Base-by-base conservation (phyloP, 75 land plant genomes). In the Cryptomeria japonica region DNA sequence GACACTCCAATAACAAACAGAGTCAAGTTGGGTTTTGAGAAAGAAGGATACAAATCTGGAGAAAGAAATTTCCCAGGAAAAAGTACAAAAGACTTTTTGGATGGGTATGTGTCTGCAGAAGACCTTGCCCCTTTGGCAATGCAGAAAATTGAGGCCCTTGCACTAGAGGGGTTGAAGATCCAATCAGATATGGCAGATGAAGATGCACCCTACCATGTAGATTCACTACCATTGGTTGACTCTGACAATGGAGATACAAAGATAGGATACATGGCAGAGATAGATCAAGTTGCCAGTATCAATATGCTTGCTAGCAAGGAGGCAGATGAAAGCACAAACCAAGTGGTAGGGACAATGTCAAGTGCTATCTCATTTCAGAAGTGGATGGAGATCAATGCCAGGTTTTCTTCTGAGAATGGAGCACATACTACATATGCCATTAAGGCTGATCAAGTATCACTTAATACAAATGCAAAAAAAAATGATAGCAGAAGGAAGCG, bases 101-200 rank as follows among this genome's bases (percentile, higher is more conserved):
- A 87, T 68, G 89, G 38, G 44, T 88, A 46, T 77, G 82, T 89
- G 39, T 89, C 90, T 19, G 61, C 87, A 18, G 90, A 89, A 75
- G 83, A 88, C 13, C 89, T 89, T 64, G 90, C 90, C 9, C 90
- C 90, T 34, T 76, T 79, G 56, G 90, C 90, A 75, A 89, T 89
- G 89, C 58, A 88, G 49, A 73, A 89, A 58, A 76, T 89, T 80
- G 90, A 89, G 68, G 55, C 72, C 41, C 84, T 89, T 36, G 90
- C 90, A 49, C 38, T 89, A 82, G 88, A 89, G 37, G 90, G 90
- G 68, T 84, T 89, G 55, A 89, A 47, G 61, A 89, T 89, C 83
- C 90, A 89, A 87, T 51, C 88, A 51, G 41, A 51, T 37, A 88
- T 89, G 90, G 80, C 84, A 32, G 85, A 89, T 25, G 89, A 89